Conservation (phyloP, 257 asterid species). For the Cruciata laevipes region DNA sequence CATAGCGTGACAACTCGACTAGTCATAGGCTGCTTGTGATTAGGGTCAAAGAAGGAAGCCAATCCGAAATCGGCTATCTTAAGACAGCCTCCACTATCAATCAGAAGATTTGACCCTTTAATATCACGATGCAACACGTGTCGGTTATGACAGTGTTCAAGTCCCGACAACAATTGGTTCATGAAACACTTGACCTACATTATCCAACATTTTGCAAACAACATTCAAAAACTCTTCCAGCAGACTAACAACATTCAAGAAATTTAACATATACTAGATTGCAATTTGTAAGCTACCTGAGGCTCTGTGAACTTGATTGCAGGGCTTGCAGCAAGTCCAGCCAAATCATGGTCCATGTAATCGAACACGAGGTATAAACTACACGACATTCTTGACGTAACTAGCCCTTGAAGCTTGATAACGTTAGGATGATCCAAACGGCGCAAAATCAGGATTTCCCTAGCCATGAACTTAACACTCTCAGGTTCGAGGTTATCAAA, state of each 20-base stretch:
- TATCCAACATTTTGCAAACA: constrained; percentile 19
- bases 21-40: constrained; percentile 75
- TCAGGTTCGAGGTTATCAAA: constrained; percentile 89
- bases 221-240: constrained; percentile 13
- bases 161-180: constrained; percentile 74
- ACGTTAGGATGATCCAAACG: constrained; percentile 92
- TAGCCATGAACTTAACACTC: constrained; percentile 85
- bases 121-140: constrained; percentile 81
- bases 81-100: constrained; percentile 62
- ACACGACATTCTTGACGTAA: constrained; percentile 83
- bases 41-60: constrained; percentile 72
- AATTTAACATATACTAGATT: constrained; percentile 5
- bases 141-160: constrained; percentile 77
- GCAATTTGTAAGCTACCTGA: constrained; percentile 40
- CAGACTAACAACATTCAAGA: constrained; percentile 14
- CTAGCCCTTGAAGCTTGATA: constrained; percentile 69
- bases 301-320: constrained; percentile 71
- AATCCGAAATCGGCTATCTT: constrained; percentile 88
- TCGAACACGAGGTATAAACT: constrained; percentile 79
- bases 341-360: constrained; percentile 84
- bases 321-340: constrained; percentile 77
- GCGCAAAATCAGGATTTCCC: constrained; percentile 81
- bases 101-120: constrained; percentile 83
- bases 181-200: constrained; percentile 81
- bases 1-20: constrained; percentile 87